Percentiles rank a stretch among this genome's conserved stretches.
Conservation (phyloP, 2,329 filamentous ascomycete genomes). For the Beauveria sp. region DNA sequence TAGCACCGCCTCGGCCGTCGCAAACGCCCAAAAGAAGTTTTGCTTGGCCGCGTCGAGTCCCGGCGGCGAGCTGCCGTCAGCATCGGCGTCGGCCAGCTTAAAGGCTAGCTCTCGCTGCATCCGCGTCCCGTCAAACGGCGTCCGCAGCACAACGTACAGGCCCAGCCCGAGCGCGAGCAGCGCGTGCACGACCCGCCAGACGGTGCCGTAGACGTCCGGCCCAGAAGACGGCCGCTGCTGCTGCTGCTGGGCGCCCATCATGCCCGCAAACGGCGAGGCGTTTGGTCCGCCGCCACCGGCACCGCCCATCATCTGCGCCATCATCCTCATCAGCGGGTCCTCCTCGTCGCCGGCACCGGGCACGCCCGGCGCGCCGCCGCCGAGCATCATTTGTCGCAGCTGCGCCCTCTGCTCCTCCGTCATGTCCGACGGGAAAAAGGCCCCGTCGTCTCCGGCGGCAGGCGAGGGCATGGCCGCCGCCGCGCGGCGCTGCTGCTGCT, state of each 20-base stretch:
- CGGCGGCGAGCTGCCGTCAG: not conserved
- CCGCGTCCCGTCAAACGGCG: constrained; percentile 61
- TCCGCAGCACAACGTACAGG: constrained; percentile 60
- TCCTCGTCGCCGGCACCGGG: constrained; percentile 14
- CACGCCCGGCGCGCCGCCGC: constrained; percentile 34
- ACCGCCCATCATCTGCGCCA: constrained; percentile 62
- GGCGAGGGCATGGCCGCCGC: constrained; percentile 20
- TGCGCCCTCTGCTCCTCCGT: constrained; percentile 55
- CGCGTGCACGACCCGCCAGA: constrained; percentile 70
- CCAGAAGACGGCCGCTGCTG: constrained; percentile 26
- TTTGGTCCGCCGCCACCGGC: constrained; percentile 21
- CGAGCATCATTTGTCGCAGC: constrained; percentile 58
- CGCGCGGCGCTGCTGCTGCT: not conserved
- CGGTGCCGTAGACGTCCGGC: constrained; percentile 31
- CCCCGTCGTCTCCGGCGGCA: constrained; percentile 12
- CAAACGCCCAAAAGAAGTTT: constrained; percentile 70
- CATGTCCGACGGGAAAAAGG: constrained; percentile 24
- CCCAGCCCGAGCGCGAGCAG: constrained; percentile 63
- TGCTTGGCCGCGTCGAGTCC: constrained; percentile 25
- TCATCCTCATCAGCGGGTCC: constrained; percentile 48
- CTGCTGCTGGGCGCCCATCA: constrained; percentile 33
- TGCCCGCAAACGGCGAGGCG: constrained; percentile 28
- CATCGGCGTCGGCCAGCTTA: constrained; percentile 10
- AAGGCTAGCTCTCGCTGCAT: constrained; percentile 44
- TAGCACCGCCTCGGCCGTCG: constrained; percentile 65